phyloP scores from a whole-genome alignment of 2,329 filamentous ascomycete species.

The Botryosphaeria agaves region DNA sequence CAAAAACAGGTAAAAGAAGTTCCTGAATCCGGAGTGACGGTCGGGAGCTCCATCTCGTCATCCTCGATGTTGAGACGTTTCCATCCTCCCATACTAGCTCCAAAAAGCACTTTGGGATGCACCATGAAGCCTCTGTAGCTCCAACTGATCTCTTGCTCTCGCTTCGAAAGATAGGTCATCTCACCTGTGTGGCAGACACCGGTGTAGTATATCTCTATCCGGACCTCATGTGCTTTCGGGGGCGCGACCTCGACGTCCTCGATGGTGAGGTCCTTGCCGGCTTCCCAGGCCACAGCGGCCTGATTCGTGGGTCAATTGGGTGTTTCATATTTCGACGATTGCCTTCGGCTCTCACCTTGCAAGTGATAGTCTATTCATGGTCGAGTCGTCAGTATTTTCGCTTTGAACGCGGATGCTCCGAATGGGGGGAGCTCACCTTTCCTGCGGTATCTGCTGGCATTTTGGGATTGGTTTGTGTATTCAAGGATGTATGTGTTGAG shows the following conservation, averaged over 20 bases:
- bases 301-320: slow-evolving; percentile 6
- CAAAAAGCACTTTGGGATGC: no score
- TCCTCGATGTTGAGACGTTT: no score
- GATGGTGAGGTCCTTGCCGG: slow-evolving; percentile 71
- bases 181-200: slow-evolving; percentile 95
- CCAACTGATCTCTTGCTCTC: no score
- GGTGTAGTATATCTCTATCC: slow-evolving; percentile 93
- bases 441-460: slow-evolving; percentile 39
- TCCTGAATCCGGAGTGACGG: no score
- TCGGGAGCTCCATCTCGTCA: background rate
- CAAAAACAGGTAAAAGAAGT: no score
- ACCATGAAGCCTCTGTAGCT: no score
- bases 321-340: background rate
- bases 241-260: slow-evolving; percentile 88
- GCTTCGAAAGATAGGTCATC: slow-evolving; percentile 7
- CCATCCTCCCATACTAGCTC: no score
- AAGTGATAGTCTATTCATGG: slow-evolving; percentile 61
- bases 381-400: slow-evolving; percentile 1
- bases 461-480: slow-evolving; percentile 6
- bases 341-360: slow-evolving; percentile 40
- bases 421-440: slow-evolving; percentile 23
- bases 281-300: slow-evolving; percentile 93
- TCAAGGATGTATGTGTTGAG: background rate
- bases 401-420: background rate
- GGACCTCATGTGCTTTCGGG: slow-evolving; percentile 83